These are phyloP conservation scores for Dothistroma septosporum DNA, from an alignment of 2,329 filamentous ascomycete species.

Conservation along the genomic window DNA sequence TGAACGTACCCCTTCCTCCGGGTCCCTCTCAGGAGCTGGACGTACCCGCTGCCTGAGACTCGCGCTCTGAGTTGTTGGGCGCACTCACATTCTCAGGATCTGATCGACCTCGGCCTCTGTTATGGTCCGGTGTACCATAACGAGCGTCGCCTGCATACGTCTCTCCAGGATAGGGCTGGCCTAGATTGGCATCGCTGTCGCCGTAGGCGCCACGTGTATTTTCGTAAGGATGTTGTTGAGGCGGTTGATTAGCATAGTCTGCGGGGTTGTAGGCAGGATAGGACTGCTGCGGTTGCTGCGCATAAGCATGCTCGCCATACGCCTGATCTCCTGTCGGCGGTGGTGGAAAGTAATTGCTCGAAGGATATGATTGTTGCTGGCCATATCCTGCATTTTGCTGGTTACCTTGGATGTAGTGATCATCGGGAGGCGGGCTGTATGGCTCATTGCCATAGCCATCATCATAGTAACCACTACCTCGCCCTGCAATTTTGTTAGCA, in stretches of 20 bases:
- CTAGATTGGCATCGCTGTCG: slow-evolving; percentile 27
- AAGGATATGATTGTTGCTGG: slow-evolving; percentile 37
- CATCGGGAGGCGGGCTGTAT: slow-evolving; percentile 35
- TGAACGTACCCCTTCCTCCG: slow-evolving; percentile 5
- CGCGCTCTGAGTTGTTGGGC: slow-evolving; percentile 23
- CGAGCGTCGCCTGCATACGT: slow-evolving; percentile 32
- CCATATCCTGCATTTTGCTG: slow-evolving; percentile 30
- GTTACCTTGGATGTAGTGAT: slow-evolving; percentile 29
- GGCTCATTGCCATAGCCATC: slow-evolving; percentile 23
- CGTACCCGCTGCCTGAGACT: slow-evolving; percentile 30
- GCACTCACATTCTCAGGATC: slow-evolving; percentile 48
- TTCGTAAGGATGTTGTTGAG: slow-evolving; percentile 28
- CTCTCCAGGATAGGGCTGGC: slow-evolving; percentile 30
- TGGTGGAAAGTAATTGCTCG: slow-evolving; percentile 48
- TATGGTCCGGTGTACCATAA: slow-evolving; percentile 24
- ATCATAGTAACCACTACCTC: slow-evolving; percentile 22
- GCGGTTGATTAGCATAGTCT: slow-evolving; percentile 38
- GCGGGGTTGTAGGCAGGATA: slow-evolving; percentile 43
- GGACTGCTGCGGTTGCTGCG: slow-evolving; percentile 29
- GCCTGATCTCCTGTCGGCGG: slow-evolving; percentile 36
- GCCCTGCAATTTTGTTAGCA: slow-evolving; percentile 6
- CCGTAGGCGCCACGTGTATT: slow-evolving; percentile 30
- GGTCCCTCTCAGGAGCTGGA: slow-evolving; percentile 19
- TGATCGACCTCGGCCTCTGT: slow-evolving; percentile 24
- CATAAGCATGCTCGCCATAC: slow-evolving; percentile 27